Evolutionary conservation across 352 stramenopile species (phyloP).

Genomic region (Globisporangium lucens): DNA sequence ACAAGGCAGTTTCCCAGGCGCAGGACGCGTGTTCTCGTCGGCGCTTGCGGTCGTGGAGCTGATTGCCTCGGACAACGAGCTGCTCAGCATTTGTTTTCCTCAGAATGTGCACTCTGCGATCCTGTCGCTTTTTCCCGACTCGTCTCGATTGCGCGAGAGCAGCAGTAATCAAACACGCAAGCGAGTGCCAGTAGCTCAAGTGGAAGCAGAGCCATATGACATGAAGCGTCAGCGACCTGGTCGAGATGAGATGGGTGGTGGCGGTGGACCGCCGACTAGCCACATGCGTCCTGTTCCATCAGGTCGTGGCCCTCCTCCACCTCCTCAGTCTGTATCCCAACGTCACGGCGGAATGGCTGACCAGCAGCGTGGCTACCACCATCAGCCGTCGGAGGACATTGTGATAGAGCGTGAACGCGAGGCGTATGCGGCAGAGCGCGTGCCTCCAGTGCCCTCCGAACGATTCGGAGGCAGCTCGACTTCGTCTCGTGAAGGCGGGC

Average conservation of each 20-base stretch:
- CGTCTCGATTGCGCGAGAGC: slow-evolving; percentile 4
- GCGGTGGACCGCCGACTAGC: not conserved
- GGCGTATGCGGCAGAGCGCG: slow-evolving; percentile 4
- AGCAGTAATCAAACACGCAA: slow-evolving; percentile 18
- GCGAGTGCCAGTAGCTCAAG: slow-evolving; percentile 12
- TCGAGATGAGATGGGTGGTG: slow-evolving; percentile 8
- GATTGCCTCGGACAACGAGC: slow-evolving; percentile 64
- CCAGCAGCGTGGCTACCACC: not conserved
- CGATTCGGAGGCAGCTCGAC: not conserved
- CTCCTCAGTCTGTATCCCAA: not conserved
- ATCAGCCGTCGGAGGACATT: slow-evolving; percentile 5
- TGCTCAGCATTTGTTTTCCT: slow-evolving; percentile 64
- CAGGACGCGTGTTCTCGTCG: slow-evolving; percentile 46
- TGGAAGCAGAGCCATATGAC: slow-evolving; percentile 23
- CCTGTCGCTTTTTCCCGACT: slow-evolving; percentile 57
- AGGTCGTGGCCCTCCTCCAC: not conserved
- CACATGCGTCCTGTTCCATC: slow-evolving; percentile 5
- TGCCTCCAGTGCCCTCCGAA: not conserved
- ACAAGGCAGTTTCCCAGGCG: slow-evolving; percentile 24
- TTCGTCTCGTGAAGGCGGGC: not conserved
- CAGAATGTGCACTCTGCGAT: slow-evolving; percentile 72
- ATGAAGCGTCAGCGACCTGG: slow-evolving; percentile 28
- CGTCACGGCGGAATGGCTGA: not conserved
- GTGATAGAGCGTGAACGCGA: slow-evolving; percentile 12
- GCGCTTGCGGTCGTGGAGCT: slow-evolving; percentile 67